Conservation (phyloP, 2,329 filamentous ascomycete species). For the Teratosphaeria viscida region DNA sequence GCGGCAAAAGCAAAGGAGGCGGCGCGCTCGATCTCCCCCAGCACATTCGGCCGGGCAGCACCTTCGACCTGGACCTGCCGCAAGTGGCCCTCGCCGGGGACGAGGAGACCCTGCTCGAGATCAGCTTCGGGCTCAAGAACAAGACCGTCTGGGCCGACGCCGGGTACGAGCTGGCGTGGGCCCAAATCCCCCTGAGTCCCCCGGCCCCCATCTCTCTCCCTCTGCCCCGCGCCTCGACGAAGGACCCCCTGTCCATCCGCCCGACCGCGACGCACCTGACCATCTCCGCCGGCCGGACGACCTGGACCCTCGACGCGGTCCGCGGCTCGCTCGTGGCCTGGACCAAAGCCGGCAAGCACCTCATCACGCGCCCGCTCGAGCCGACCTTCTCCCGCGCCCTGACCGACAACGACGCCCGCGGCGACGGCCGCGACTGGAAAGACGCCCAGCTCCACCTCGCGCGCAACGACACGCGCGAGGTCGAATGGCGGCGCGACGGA, state of each 20-base stretch:
- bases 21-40: conserved; percentile 6
- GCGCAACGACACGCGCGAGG: conserved; percentile 9
- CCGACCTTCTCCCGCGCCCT: conserved; percentile 50
- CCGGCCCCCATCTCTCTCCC: conserved; percentile 6
- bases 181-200: conserved; percentile 20
- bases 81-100: not conserved
- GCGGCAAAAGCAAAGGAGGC: conserved; percentile 1
- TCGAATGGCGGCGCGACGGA: conserved; percentile 5
- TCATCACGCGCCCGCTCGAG: conserved; percentile 11
- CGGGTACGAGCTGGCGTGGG: conserved; percentile 28
- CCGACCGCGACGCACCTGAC: not conserved
- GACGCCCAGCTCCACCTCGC: conserved; percentile 12
- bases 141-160: conserved; percentile 22
- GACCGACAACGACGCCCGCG: conserved; percentile 53
- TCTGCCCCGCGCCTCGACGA: not conserved
- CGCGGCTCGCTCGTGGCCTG: conserved; percentile 14
- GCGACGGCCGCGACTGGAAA: conserved; percentile 49
- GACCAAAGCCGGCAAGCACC: conserved; percentile 13
- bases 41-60: conserved; percentile 7
- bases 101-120: conserved; percentile 12
- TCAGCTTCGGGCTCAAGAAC: conserved; percentile 25
- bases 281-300: conserved; percentile 1
- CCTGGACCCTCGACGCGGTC: conserved; percentile 14
- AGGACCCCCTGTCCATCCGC: not conserved
- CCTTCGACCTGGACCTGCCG: conserved; percentile 11